Evolutionary conservation across 805 yeast genomes (phyloP), one percentile per base, ranked within the genome.

Genomic region (Saccharomycopsis sp.): DNA sequence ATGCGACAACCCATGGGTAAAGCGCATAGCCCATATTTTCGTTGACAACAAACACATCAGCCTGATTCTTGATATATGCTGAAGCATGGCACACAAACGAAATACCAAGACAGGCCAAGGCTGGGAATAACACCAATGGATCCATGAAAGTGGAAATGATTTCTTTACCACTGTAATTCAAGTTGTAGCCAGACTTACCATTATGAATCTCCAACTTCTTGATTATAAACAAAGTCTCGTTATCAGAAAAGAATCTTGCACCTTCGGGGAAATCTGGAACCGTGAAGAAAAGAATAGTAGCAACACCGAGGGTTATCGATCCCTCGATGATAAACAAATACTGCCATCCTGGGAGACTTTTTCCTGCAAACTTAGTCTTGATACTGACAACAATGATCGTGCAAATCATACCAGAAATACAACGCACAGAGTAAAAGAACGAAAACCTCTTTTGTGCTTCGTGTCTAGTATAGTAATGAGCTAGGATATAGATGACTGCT

Each of bases 231-330:
- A 61, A 63, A n/a, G 79, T 74, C 67, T 84, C 89, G 62, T 76
- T 75, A 1, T 67, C 71, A 20, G 70, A 75, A 56, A 82, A 66
- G 65, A 77, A 84, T 65, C 78, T 73, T 16, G 84, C 80, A 60
- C 82, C 80, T 69, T 85, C 90, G 2, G 91, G 91, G 76, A 84
- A 84, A 67, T 85, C 89, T n/a, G 87, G 79, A 59, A 85, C 76
- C 50, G 76, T 66, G 65, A 84, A 82, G 66, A 64, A 74, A 50
- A 73, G 61, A 5, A 67, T 8, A 20, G 64, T 51, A n/a, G 63
- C 64, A 18, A 64, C 62, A 14, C 65, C 67, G 16, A 68, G 62
- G 8, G 68, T 64, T 8, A 65, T 66, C 1, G 72, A 65, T 29
- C 78, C 82, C 63, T 81, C 84, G 52, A 82, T 72, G 59, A 81